These are phyloP conservation scores for Elsinoe perseae DNA, from an alignment of 2,329 filamentous ascomycete genomes.

Conservation along the genomic window DNA sequence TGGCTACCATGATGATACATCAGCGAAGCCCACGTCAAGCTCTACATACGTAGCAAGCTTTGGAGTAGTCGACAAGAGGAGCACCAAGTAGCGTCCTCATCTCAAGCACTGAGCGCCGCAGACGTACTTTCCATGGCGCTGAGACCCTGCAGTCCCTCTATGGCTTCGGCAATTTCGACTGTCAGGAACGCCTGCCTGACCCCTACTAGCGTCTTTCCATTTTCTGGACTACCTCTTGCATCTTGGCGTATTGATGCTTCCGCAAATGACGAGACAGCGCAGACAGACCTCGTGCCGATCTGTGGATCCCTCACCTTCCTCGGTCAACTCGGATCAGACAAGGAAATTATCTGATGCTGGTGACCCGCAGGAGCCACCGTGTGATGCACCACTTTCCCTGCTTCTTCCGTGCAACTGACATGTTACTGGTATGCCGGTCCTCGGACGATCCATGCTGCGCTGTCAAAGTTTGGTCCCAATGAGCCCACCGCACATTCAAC, in stretches of 20 bases:
- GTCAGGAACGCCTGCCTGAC: conserved; percentile 9
- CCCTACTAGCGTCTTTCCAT: neutral
- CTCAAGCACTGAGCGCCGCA: conserved; percentile 1
- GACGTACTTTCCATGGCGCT: neutral
- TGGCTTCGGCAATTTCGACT: conserved; percentile 13
- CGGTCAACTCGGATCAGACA: conserved; percentile 11
- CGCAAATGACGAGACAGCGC: conserved; percentile 6
- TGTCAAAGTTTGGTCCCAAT: conserved; percentile 1
- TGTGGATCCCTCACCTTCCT: neutral
- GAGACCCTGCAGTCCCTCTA: conserved; percentile 4
- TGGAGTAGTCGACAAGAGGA: neutral
- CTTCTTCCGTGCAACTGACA: neutral
- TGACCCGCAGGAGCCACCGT: conserved; percentile 7
- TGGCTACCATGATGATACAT: conserved; percentile 1
- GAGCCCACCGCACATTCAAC: neutral
- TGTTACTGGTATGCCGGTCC: neutral
- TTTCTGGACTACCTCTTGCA: neutral
- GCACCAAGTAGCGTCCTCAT: neutral
- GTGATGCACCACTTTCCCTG: conserved; percentile 2
- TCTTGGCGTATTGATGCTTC: neutral
- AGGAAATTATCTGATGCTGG: neutral
- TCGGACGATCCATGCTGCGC: neutral
- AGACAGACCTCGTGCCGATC: neutral
- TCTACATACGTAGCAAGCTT: neutral
- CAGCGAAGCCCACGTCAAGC: neutral